These are phyloP conservation scores for Cordia subcordata DNA, from an alignment of 257 asterid genomes.

Conservation along the genomic window DNA sequence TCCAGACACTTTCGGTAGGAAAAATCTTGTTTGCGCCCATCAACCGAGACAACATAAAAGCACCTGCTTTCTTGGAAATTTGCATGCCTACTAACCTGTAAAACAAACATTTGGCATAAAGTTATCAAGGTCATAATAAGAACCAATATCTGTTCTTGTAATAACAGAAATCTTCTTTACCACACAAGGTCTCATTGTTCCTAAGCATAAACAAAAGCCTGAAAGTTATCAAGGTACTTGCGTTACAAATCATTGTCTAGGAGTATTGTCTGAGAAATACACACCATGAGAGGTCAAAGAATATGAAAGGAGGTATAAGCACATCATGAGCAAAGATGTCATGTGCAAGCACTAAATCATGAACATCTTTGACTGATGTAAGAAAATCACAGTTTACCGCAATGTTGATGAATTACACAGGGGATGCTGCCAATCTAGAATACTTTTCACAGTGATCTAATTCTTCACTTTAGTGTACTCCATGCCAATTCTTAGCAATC, in stretches of 20 bases:
- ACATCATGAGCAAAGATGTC: no score
- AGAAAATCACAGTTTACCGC: no score
- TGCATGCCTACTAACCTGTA: conserved; percentile 64
- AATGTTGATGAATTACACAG: no score
- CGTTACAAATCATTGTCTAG: neutral
- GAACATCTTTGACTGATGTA: no score
- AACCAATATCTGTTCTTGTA: neutral
- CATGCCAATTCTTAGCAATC: no score
- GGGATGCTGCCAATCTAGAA: no score
- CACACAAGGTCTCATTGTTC: neutral
- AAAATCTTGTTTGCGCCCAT: conserved; percentile 67
- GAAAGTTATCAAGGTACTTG: neutral
- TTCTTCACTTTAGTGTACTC: no score
- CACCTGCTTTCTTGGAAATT: conserved; percentile 80
- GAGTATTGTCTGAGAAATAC: no score
- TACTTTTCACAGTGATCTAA: no score
- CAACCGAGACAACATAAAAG: conserved; percentile 64
- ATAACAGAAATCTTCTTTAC: neutral
- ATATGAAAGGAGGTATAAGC: no score
- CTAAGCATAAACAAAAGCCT: neutral
- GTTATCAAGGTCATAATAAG: neutral
- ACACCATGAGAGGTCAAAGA: no score
- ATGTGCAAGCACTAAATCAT: no score
- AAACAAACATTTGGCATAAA: conserved; percentile 23
- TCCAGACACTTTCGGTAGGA: conserved; percentile 79